Evolutionary conservation across 805 yeast species (phyloP).

Genomic region (Grigorovia jiainica): DNA sequence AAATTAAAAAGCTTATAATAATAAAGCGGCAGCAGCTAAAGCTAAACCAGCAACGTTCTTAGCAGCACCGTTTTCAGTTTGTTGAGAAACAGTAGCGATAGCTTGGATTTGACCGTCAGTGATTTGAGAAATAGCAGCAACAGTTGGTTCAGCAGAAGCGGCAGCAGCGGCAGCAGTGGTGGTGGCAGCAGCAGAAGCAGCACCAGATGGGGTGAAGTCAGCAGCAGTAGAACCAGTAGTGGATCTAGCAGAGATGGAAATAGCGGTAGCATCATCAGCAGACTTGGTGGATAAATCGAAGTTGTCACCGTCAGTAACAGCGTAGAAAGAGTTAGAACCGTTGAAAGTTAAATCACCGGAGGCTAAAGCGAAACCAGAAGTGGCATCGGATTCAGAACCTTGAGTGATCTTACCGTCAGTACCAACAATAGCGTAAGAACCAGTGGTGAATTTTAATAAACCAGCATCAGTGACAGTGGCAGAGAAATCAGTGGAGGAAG

Average conservation of each 20-base stretch:
- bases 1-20: not conserved
- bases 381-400: constrained; percentile 18
- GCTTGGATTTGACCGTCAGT: constrained; percentile 3
- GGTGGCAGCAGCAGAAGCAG: constrained; percentile 6
- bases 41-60: constrained; percentile 28
- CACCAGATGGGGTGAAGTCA: constrained; percentile 13
- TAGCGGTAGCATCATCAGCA: constrained; percentile 15
- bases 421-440: constrained; percentile 23
- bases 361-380: constrained; percentile 32
- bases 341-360: constrained; percentile 31
- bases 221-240: constrained; percentile 4
- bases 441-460: constrained; percentile 22
- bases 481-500: constrained; percentile 10
- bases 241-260: constrained; percentile 12
- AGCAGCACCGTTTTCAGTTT: constrained; percentile 1
- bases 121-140: constrained; percentile 4
- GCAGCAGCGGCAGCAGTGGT: constrained; percentile 1
- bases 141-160: constrained; percentile 2
- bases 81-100: constrained; percentile 5
- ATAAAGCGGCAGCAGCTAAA: constrained; percentile 8
- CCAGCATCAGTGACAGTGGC: constrained; percentile 28
- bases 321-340: constrained; percentile 29
- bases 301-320: constrained; percentile 27
- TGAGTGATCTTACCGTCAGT: constrained; percentile 16
- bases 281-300: constrained; percentile 20